A percentile compares a stretch with the other conserved stretches of the same genome.
phyloP scores from a whole-genome alignment of 345 rosid species.

The Sisymbrium altissimum region DNA sequence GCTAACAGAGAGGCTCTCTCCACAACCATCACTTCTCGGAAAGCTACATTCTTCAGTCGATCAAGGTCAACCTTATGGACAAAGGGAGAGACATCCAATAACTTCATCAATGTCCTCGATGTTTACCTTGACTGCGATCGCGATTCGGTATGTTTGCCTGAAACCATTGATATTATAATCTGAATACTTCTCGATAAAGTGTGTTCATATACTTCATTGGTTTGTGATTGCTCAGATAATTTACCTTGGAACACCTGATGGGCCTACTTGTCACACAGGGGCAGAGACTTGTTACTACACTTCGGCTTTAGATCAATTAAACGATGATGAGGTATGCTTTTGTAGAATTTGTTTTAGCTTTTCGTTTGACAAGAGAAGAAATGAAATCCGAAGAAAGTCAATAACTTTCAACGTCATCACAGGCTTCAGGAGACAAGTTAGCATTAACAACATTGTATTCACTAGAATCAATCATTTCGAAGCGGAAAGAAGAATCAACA shows the following conservation, averaged over 20 bases:
- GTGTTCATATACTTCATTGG: background rate
- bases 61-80: conserved; percentile 87
- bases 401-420: background rate
- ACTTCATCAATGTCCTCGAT: conserved; percentile 73
- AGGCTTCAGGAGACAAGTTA: conserved; percentile 51
- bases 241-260: conserved; percentile 88
- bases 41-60: conserved; percentile 92
- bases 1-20: conserved; percentile 75
- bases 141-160: conserved; percentile 62
- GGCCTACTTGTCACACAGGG: conserved; percentile 95
- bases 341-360: background rate
- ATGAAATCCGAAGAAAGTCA: background rate
- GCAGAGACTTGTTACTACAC: conserved; percentile 84
- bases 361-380: background rate
- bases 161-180: background rate
- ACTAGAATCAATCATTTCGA: conserved; percentile 62
- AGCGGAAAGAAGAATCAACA: conserved; percentile 60
- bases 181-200: background rate
- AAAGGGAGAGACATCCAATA: conserved; percentile 88
- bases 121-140: conserved; percentile 76
- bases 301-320: conserved; percentile 44
- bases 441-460: conserved; percentile 65
- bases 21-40: conserved; percentile 57
- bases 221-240: conserved; percentile 54
- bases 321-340: conserved; percentile 47